phyloP scores from a whole-genome alignment of 805 yeast genomes.

The Cyberlindnera petersonii region DNA sequence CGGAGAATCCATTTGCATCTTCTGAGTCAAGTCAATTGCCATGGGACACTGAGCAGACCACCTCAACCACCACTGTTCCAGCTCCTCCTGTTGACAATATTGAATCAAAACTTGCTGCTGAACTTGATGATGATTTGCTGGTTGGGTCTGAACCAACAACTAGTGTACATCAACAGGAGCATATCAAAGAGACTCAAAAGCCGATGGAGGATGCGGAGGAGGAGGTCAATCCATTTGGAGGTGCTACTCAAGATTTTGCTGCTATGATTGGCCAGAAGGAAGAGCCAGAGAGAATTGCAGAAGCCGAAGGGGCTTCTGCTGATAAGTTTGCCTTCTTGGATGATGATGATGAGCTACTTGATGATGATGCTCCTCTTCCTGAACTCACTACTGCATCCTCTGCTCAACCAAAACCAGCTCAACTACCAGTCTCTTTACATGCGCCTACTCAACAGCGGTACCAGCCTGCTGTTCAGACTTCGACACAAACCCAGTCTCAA shows the following conservation, averaged over 20 bases:
- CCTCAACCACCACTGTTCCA: too few relatives aligned
- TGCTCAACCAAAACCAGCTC: constrained; percentile 1
- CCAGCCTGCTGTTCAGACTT: neutral
- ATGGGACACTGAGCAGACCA: neutral
- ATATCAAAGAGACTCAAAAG: neutral
- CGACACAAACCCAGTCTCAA: neutral
- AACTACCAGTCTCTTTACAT: neutral
- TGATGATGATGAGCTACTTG: constrained; percentile 33
- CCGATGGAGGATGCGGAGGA: neutral
- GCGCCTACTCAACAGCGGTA: neutral
- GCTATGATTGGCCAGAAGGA: neutral
- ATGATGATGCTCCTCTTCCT: constrained; percentile 34
- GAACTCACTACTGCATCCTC: constrained; percentile 24
- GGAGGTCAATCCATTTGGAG: constrained; percentile 4
- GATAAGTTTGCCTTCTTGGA: constrained; percentile 29
- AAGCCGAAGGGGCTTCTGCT: constrained; percentile 20
- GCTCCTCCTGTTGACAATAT: neutral
- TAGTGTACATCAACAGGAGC: neutral
- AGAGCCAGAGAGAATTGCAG: constrained; percentile 32
- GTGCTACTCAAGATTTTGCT: constrained; percentile 1
- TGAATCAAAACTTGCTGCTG: constrained; percentile 7
- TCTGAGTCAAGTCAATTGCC: neutral
- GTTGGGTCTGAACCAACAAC: constrained; percentile 11
- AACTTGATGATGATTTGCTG: constrained; percentile 16
- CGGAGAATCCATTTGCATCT: constrained; percentile 7